phyloP scores from a whole-genome alignment of 495 filamentous ascomycete genomes.

The Aspergillus homomorphus region DNA sequence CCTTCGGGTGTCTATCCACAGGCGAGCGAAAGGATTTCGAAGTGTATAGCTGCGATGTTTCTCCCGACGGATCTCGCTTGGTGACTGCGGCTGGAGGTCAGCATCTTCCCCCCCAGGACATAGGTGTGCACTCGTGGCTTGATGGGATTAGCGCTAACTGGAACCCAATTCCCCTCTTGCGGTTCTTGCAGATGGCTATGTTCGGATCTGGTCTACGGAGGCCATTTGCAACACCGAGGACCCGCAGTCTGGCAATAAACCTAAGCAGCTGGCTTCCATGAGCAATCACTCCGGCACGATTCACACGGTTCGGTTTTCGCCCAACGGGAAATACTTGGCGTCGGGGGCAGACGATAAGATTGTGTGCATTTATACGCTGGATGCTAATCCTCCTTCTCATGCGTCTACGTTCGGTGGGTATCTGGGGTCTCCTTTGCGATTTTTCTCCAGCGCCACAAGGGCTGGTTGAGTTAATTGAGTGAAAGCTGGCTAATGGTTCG shows the following conservation, averaged over 20 bases:
- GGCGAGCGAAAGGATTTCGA: slow-evolving; percentile 97
- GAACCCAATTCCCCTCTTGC: slow-evolving; percentile 8
- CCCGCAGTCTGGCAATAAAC: slow-evolving; percentile 62
- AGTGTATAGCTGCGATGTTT: slow-evolving; percentile 96
- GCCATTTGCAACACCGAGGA: slow-evolving; percentile 80
- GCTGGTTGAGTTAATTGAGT: not conserved
- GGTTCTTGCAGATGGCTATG: slow-evolving; percentile 76
- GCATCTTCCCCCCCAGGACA: slow-evolving; percentile 11
- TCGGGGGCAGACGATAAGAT: slow-evolving; percentile 98
- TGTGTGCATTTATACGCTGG: slow-evolving; percentile 91
- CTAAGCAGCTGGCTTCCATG: slow-evolving; percentile 93
- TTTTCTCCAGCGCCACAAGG: no score
- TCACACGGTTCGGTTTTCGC: slow-evolving; percentile 92
- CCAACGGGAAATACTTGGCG: slow-evolving; percentile 87
- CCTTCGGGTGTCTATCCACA: slow-evolving; percentile 25
- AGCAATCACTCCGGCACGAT: slow-evolving; percentile 98
- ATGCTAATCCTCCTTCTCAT: slow-evolving; percentile 73
- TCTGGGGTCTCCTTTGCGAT: slow-evolving; percentile 18
- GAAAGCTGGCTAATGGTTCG: slow-evolving; percentile 11
- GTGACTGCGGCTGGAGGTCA: slow-evolving; percentile 91
- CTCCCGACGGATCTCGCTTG: slow-evolving; percentile 84
- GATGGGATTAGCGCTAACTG: not conserved
- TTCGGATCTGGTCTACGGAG: slow-evolving; percentile 95
- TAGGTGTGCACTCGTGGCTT: not conserved
- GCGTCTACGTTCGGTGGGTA: slow-evolving; percentile 65